Percentiles rank a stretch among this genome's conserved stretches.
Conservation (phyloP, 768 basidiomycete species). For the Termitomyces sp. region DNA sequence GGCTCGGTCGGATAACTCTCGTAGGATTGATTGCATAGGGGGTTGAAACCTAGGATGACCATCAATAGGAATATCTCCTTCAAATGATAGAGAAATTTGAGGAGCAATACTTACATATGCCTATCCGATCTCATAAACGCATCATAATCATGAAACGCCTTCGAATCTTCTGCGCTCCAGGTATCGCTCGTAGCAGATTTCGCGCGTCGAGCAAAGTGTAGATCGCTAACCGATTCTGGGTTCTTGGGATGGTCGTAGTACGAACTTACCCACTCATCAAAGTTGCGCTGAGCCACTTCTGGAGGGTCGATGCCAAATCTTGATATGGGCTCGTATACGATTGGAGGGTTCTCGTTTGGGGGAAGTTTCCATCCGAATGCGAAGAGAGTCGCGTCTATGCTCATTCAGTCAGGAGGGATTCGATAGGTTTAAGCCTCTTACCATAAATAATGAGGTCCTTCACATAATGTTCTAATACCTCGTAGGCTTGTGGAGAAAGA, state of each 20-base stretch:
- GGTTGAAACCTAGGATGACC: conserved; percentile 12
- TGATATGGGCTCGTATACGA: conserved; percentile 8
- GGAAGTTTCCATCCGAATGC: conserved; percentile 26
- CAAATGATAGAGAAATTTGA: background rate
- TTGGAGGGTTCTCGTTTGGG: conserved; percentile 8
- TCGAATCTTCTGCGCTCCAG: conserved; percentile 20
- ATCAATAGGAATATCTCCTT: background rate
- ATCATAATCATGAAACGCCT: conserved; percentile 12
- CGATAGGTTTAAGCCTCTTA: conserved; percentile 5
- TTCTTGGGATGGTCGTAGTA: conserved; percentile 25
- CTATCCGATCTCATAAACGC: conserved; percentile 17
- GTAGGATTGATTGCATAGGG: conserved; percentile 19
- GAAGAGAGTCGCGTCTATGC: conserved; percentile 27
- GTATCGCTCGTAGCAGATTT: conserved; percentile 13
- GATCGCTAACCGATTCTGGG: conserved; percentile 13
- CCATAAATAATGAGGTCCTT: conserved; percentile 30
- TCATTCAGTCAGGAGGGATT: background rate
- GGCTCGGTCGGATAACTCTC: conserved; percentile 13
- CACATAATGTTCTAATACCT: conserved; percentile 25
- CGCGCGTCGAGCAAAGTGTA: conserved; percentile 20
- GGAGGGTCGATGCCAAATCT: background rate
- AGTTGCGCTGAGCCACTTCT: conserved; percentile 18
- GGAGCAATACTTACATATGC: conserved; percentile 15
- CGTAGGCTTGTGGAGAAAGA: conserved; percentile 19
- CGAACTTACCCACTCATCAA: conserved; percentile 25